These are phyloP conservation scores for Fusarium pseudonygamai DNA, from an alignment of 2,329 filamentous ascomycete species.

Conservation along the genomic window DNA sequence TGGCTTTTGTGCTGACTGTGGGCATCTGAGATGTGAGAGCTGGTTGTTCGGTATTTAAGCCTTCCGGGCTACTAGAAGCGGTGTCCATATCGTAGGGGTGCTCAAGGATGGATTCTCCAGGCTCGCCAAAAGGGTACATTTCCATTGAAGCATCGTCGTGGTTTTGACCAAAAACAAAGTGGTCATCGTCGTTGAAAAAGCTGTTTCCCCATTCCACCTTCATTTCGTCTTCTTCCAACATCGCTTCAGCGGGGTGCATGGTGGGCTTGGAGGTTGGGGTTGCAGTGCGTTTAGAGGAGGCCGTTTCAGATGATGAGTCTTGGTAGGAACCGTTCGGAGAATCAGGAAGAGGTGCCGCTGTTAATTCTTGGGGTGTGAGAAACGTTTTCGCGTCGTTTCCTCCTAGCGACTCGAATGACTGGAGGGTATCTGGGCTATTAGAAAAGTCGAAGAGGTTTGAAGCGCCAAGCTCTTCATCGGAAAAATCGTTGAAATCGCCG, in stretches of 20 bases:
- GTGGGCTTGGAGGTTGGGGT: conserved; percentile 58
- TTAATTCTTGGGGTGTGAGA: conserved; percentile 48
- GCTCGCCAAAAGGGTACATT: conserved; percentile 46
- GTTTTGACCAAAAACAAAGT: conserved; percentile 49
- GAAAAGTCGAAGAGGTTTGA: conserved; percentile 50
- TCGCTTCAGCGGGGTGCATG: conserved; percentile 53
- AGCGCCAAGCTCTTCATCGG: conserved; percentile 50
- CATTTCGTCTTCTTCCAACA: conserved; percentile 55
- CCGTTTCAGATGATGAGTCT: conserved; percentile 64
- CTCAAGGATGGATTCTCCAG: conserved; percentile 54
- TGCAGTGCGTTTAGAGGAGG: conserved; percentile 57
- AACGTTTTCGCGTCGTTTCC: conserved; percentile 46
- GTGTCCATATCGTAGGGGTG: conserved; percentile 67
- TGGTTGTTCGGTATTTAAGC: conserved; percentile 41
- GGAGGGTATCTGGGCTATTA: conserved; percentile 51
- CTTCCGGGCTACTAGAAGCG: conserved; percentile 65
- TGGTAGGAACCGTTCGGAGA: conserved; percentile 55
- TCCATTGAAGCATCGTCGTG: conserved; percentile 41
- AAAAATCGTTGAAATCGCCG: conserved; percentile 51
- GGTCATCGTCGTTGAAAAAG: conserved; percentile 53
- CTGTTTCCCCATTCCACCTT: conserved; percentile 56
- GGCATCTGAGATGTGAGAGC: conserved; percentile 57
- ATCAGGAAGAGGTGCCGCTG: conserved; percentile 53
- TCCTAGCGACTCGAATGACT: conserved; percentile 47
- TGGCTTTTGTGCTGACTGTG: conserved; percentile 50